phyloP scores from a whole-genome alignment of 768 basidiomycete species.

The Paxillus involutus region DNA sequence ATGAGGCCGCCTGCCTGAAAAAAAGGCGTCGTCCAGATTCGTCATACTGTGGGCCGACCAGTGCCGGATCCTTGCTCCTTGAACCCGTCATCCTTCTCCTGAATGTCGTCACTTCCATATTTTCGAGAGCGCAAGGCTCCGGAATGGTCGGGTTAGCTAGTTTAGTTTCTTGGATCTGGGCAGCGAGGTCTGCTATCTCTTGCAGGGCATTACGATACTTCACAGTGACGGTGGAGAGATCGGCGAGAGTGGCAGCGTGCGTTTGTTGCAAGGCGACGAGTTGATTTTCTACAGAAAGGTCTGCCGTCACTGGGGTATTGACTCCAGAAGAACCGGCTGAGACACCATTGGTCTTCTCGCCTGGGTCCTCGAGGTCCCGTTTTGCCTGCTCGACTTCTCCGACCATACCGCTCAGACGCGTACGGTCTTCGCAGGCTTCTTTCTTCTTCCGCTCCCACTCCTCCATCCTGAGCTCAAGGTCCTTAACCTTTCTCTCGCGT shows the following conservation, averaged over 20 bases:
- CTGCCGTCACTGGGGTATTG: slow-evolving; percentile 31
- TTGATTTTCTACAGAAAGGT: slow-evolving; percentile 55
- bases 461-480: slow-evolving; percentile 75
- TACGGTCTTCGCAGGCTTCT: slow-evolving; percentile 64
- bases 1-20: slow-evolving; percentile 85
- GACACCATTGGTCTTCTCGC: slow-evolving; percentile 28
- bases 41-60: slow-evolving; percentile 47
- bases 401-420: slow-evolving; percentile 65
- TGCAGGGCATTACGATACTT: slow-evolving; percentile 89
- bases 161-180: slow-evolving; percentile 87
- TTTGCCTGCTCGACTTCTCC: slow-evolving; percentile 71
- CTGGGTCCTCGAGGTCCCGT: slow-evolving; percentile 55
- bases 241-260: slow-evolving; percentile 75
- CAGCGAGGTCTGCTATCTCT: slow-evolving; percentile 90
- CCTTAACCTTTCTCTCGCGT: slow-evolving; percentile 72
- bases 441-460: slow-evolving; percentile 76
- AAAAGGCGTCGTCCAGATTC: slow-evolving; percentile 66
- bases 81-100: slow-evolving; percentile 55
- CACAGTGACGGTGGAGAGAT: slow-evolving; percentile 71
- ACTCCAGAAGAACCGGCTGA: slow-evolving; percentile 29
- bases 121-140: slow-evolving; percentile 41
- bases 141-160: slow-evolving; percentile 50
- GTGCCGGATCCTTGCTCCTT: slow-evolving; percentile 44
- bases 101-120: slow-evolving; percentile 44
- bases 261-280: slow-evolving; percentile 77